Conservation (phyloP, 306 rosid species). For the Betula pendula region DNA sequence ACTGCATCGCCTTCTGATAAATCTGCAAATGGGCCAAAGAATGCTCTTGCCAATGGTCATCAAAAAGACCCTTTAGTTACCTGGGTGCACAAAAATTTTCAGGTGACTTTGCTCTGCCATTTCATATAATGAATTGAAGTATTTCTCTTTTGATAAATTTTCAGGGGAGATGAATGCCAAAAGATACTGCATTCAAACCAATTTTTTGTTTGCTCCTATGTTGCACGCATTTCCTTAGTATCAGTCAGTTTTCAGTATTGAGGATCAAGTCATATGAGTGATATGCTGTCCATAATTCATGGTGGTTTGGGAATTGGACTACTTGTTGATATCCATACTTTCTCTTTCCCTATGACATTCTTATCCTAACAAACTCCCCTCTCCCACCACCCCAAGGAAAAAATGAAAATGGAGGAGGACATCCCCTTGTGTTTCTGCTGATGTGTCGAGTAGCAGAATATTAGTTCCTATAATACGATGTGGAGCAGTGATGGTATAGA, state of each 20-base stretch:
- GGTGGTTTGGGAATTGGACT: background rate
- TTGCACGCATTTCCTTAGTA: background rate
- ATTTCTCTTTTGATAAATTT: slow-evolving; percentile 25
- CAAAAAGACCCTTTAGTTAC: slow-evolving; percentile 88
- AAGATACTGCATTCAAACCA: slow-evolving; percentile 11
- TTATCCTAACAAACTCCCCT: background rate
- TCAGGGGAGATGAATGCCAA: slow-evolving; percentile 12
- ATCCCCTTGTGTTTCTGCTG: background rate
- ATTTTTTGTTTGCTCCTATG: slow-evolving; percentile 1
- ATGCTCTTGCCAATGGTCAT: slow-evolving; percentile 69
- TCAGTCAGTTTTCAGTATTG: slow-evolving; percentile 19
- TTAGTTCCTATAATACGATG: background rate
- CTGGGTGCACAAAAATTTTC: slow-evolving; percentile 99
- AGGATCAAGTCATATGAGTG: slow-evolving; percentile 19
- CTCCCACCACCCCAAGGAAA: background rate
- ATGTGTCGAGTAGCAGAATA: background rate
- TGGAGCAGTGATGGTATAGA: background rate
- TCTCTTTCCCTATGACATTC: background rate
- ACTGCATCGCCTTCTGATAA: slow-evolving; percentile 70
- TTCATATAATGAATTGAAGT: slow-evolving; percentile 10
- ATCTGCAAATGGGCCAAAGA: slow-evolving; percentile 70
- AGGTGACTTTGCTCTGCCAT: slow-evolving; percentile 62
- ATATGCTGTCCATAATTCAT: background rate
- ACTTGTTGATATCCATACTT: background rate
- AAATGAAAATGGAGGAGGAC: background rate